Evolutionary conservation across 805 yeast species (phyloP), one percentile per base, ranked within the genome.

Genomic region (Ogataea methylovora): DNA sequence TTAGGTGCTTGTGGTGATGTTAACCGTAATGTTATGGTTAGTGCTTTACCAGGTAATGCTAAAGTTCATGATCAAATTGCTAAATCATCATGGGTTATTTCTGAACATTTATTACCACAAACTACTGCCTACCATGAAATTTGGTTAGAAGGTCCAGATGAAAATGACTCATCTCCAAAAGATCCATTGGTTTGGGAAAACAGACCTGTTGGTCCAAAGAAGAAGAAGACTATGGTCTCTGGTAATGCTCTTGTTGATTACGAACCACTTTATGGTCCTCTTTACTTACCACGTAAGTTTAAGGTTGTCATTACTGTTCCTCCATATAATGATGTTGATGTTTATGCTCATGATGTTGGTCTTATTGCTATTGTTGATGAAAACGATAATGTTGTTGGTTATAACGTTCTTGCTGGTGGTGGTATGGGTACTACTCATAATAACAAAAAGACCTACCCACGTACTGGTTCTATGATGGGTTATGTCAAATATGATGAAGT

Each of bases 351-450:
- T 57, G 97, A 90, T 63, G 77, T 90, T 47, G 97, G 97, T 46
- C 69, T 90, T 46, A 75, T 90, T 56, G 87, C 96, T 22, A 87
- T 90, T 51, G 78, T 86, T 30, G 76, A 75, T 43, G 75, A 73
- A 46, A 71, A 78, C 50, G 61, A 69, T 35, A 69, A 73, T 14
- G 74, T 82, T 29, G 55, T 69, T 39, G 97, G 97, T 37, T 90
- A 76, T 70, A 90, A 90, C 52, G 76, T 90, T 34, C 72, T 83
- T 40, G 95, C 81, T 44, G 97, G 97, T 60, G 97, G 97, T 66
- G 97, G 97, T 71, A 90, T 90, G 97, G 97, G 97, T 51, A 76
- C 94, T 27, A 90, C 97, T 11, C 97, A 90, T 60, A 90, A 88
- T 71, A 90, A 90, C 67, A 82, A 81, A 54, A 90, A 90, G 71